Evolutionary conservation across 1,284 basidiomycete species (phyloP).

Genomic region (Pyrrhoderma lamaoense): DNA sequence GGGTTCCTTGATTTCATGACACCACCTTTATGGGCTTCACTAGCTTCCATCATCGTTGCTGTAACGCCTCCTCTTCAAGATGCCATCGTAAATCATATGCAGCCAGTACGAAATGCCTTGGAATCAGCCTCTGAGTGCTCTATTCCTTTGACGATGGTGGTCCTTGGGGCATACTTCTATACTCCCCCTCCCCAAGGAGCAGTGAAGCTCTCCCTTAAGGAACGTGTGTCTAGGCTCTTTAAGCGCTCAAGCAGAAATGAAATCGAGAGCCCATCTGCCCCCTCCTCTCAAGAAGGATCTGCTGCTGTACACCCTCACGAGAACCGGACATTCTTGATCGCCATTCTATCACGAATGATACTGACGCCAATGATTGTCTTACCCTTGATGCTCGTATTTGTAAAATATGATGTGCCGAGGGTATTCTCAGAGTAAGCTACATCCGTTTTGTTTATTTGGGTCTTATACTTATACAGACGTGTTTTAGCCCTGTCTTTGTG

Average conservation of each 20-base stretch:
- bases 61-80: conserved; percentile 72
- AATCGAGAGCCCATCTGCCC: neutral
- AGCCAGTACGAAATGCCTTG: conserved; percentile 68
- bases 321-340: conserved; percentile 76
- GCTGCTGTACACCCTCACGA: conserved; percentile 47
- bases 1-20: conserved; percentile 79
- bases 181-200: conserved; percentile 22
- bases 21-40: conserved; percentile 74
- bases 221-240: conserved; percentile 36
- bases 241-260: conserved; percentile 16
- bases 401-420: conserved; percentile 51
- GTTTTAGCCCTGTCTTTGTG: conserved; percentile 70
- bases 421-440: conserved; percentile 67
- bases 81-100: conserved; percentile 50
- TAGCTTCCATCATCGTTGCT: conserved; percentile 76
- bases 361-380: conserved; percentile 74
- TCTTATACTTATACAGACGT: conserved; percentile 14
- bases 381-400: conserved; percentile 62
- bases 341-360: conserved; percentile 78
- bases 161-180: conserved; percentile 91
- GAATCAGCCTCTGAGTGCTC: conserved; percentile 71
- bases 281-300: conserved; percentile 12
- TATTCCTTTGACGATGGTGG: conserved; percentile 84
- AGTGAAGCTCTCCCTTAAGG: conserved; percentile 25
- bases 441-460: conserved; percentile 12